Percentiles rank a stretch among this genome's conserved stretches.
These are phyloP conservation scores for Otatea glauca DNA, from an alignment of 176 grass and related monocot genomes.

Conservation along the genomic window DNA sequence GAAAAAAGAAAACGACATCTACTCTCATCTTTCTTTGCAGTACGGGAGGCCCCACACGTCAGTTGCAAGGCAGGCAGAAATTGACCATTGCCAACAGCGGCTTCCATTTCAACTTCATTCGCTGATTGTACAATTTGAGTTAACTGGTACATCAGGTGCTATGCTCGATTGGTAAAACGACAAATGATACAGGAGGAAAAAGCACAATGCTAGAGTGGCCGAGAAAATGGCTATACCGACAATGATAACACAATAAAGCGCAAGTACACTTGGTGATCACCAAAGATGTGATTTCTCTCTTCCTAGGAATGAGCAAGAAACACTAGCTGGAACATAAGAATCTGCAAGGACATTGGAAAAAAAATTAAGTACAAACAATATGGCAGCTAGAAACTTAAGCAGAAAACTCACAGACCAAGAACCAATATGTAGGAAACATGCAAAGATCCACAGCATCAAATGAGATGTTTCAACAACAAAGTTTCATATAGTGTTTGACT, in stretches of 20 bases:
- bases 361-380: neutral
- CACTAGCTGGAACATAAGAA: slow-evolving; percentile 40
- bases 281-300: slow-evolving; percentile 5
- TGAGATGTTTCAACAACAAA: slow-evolving; percentile 36
- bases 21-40: neutral
- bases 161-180: slow-evolving; percentile 25
- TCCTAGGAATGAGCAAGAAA: slow-evolving; percentile 34
- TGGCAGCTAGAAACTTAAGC: slow-evolving; percentile 21
- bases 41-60: neutral
- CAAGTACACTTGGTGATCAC: slow-evolving; percentile 9
- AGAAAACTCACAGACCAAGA: slow-evolving; percentile 15
- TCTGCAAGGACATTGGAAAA: slow-evolving; percentile 21
- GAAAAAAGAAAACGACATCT: neutral
- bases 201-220: neutral
- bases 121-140: neutral
- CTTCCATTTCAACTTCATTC: slow-evolving; percentile 2
- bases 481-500: slow-evolving; percentile 15
- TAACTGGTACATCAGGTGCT: neutral
- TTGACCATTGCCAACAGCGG: neutral
- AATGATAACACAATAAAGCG: slow-evolving; percentile 1
- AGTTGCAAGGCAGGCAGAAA: slow-evolving; percentile 46
- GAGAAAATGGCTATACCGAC: slow-evolving; percentile 38
- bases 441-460: slow-evolving; percentile 30
- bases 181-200: neutral
- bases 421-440: slow-evolving; percentile 38